These are phyloP conservation scores for Plasmodium gonderi DNA, from an alignment of 169 alveolate genomes.

Conservation along the genomic window DNA sequence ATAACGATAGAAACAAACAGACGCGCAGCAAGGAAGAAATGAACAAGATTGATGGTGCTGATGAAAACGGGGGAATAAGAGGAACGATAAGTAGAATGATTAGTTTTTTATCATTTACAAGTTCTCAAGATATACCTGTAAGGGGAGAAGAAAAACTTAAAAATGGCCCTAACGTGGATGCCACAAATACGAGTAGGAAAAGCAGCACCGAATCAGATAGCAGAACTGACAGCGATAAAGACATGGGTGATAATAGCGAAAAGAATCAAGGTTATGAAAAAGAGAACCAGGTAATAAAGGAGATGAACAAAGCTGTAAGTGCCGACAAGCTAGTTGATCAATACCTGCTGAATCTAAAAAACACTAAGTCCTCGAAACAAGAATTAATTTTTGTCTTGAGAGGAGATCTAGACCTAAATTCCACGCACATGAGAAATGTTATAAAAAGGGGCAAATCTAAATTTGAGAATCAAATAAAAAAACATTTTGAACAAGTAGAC, in stretches of 20 bases:
- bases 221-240: not conserved
- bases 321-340: slow-evolving; percentile 47
- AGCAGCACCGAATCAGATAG: not conserved
- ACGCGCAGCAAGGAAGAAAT: not conserved
- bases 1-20: not conserved
- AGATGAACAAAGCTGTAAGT: not conserved
- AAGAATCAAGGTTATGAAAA: not conserved
- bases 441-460: slow-evolving; percentile 3
- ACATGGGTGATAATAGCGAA: not conserved
- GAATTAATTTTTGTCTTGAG: slow-evolving; percentile 41
- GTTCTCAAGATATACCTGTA: not conserved
- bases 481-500: slow-evolving; percentile 13
- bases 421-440: slow-evolving; percentile 8
- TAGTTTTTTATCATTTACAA: not conserved
- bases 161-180: not conserved
- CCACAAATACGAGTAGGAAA: not conserved
- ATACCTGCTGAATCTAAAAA: slow-evolving; percentile 33
- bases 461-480: slow-evolving; percentile 20
- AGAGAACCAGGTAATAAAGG: not conserved
- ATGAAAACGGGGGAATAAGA: not conserved
- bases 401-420: slow-evolving; percentile 52
- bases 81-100: not conserved
- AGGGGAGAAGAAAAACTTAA: not conserved
- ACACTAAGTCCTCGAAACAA: not conserved
- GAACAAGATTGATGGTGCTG: not conserved